These are phyloP conservation scores for Cercospora citrullina DNA, from an alignment of 2,329 filamentous ascomycete species.

Conservation along the genomic window DNA sequence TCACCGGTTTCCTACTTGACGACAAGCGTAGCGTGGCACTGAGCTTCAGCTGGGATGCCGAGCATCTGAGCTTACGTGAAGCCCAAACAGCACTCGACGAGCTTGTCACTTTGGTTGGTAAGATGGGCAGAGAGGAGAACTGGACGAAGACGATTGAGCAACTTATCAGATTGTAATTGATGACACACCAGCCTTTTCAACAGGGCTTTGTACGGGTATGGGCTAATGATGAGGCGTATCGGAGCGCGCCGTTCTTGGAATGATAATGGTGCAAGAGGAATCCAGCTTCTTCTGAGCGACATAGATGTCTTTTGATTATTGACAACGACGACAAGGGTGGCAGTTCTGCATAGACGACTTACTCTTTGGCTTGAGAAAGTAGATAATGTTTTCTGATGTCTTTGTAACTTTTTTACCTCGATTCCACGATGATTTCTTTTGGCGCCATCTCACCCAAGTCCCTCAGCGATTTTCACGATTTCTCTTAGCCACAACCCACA, in stretches of 20 bases:
- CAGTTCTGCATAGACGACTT: background rate
- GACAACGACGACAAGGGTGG: background rate
- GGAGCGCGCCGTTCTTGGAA: background rate
- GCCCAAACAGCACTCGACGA: constrained; percentile 33
- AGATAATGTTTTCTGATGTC: background rate
- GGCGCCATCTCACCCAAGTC: background rate
- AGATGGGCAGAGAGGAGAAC: constrained; percentile 34
- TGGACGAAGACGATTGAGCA: constrained; percentile 32
- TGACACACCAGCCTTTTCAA: background rate
- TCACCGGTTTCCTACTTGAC: constrained; percentile 36
- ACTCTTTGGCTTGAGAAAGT: background rate
- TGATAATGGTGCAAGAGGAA: background rate
- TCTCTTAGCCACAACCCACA: background rate
- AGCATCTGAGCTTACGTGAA: constrained; percentile 34
- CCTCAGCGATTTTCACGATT: background rate
- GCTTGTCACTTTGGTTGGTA: constrained; percentile 29
- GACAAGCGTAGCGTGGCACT: constrained; percentile 36
- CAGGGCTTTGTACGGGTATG: background rate
- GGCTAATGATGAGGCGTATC: background rate
- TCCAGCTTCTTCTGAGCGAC: background rate
- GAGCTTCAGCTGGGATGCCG: constrained; percentile 37
- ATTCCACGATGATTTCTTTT: background rate
- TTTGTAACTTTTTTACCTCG: background rate
- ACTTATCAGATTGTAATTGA: constrained; percentile 29
- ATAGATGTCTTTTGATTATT: background rate